Conservation (phyloP, 164 flowering plant species). For the Echeveria elegans region DNA sequence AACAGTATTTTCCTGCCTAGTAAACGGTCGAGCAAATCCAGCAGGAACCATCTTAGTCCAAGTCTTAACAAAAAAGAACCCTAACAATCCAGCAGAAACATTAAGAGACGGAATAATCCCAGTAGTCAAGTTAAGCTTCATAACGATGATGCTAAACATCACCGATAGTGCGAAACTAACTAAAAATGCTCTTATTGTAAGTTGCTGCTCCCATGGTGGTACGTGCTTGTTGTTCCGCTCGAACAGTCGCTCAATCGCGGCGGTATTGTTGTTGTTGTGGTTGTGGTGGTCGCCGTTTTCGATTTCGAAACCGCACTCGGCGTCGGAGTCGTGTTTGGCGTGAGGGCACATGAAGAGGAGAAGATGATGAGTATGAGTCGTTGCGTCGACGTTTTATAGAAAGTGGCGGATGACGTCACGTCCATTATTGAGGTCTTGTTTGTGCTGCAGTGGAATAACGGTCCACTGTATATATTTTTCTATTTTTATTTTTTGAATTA, state of each 20-base stretch:
- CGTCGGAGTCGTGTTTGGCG: background rate
- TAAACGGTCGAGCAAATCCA: background rate
- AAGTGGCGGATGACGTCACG: background rate
- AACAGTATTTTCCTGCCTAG: conserved; percentile 5
- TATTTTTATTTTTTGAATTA: background rate
- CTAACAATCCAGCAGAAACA: conserved; percentile 4
- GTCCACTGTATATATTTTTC: background rate
- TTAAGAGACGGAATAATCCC: background rate
- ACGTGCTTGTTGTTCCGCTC: conserved; percentile 2
- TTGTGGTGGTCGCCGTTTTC: background rate
- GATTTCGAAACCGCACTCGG: background rate
- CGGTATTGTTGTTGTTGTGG: background rate
- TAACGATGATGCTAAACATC: background rate
- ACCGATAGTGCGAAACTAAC: background rate
- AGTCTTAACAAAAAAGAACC: background rate
- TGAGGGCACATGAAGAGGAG: background rate
- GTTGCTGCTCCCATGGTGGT: background rate
- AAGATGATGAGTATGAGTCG: background rate
- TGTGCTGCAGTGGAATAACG: conserved; percentile 1
- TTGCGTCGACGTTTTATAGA: background rate
- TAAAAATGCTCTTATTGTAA: background rate
- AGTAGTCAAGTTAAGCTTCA: background rate
- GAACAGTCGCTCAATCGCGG: background rate
- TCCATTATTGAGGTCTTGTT: background rate
- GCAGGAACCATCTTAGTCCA: background rate